phyloP scores from a whole-genome alignment of 2,329 filamentous ascomycete species.

The Lizonia empirigonia region DNA sequence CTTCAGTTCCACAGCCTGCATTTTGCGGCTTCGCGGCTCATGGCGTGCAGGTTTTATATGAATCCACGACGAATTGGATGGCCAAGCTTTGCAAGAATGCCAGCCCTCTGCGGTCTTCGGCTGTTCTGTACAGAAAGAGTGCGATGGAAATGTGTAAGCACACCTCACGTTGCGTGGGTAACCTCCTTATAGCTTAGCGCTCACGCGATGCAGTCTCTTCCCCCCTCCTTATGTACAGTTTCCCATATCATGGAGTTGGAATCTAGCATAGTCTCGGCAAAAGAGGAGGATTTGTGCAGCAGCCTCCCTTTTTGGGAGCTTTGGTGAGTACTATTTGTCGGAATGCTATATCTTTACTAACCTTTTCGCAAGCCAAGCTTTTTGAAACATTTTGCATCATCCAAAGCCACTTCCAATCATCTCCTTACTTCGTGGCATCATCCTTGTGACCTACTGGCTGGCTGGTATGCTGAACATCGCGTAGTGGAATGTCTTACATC shows the following conservation, averaged over 20 bases:
- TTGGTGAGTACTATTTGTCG: slow-evolving; percentile 5
- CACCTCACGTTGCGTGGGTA: slow-evolving; percentile 7
- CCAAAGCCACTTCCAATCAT: slow-evolving; percentile 3
- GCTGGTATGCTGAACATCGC: slow-evolving; percentile 15
- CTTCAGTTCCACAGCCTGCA: slow-evolving; percentile 3
- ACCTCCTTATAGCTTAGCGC: neutral
- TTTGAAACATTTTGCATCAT: slow-evolving; percentile 13
- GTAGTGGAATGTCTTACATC: slow-evolving; percentile 23
- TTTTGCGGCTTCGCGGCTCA: slow-evolving; percentile 10
- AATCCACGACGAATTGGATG: slow-evolving; percentile 4
- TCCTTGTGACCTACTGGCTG: slow-evolving; percentile 19
- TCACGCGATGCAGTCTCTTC: slow-evolving; percentile 5
- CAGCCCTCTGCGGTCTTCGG: slow-evolving; percentile 1
- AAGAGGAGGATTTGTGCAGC: neutral
- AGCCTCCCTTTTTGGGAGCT: slow-evolving; percentile 7
- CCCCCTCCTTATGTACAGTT: slow-evolving; percentile 1
- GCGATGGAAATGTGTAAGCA: slow-evolving; percentile 2
- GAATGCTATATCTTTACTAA: slow-evolving; percentile 9
- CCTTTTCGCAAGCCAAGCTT: slow-evolving; percentile 1
- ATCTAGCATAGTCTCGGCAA: neutral
- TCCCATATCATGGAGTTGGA: slow-evolving; percentile 3
- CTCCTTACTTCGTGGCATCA: slow-evolving; percentile 19
- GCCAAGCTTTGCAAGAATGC: slow-evolving; percentile 11
- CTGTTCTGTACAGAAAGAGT: neutral
- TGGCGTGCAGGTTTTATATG: slow-evolving; percentile 6